These are phyloP conservation scores for Ophiosphaerella narmari DNA, from an alignment of 2,329 filamentous ascomycete genomes.

Conservation along the genomic window DNA sequence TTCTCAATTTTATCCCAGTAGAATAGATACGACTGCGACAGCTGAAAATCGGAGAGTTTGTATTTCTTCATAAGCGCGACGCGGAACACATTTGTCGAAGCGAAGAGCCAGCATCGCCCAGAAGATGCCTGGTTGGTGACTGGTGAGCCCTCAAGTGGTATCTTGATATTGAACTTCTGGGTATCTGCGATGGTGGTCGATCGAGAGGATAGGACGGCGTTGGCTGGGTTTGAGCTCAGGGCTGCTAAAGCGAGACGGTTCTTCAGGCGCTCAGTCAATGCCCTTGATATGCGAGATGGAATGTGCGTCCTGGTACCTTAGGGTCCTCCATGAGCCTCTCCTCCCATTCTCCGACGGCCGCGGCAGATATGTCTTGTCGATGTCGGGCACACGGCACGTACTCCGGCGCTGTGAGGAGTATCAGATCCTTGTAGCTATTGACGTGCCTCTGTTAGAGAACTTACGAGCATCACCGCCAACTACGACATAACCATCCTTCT, in stretches of 20 bases:
- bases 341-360: slow-evolving; percentile 63
- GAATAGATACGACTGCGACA: slow-evolving; percentile 87
- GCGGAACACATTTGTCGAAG: slow-evolving; percentile 87
- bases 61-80: slow-evolving; percentile 87
- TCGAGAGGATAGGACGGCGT: slow-evolving; percentile 67
- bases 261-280: slow-evolving; percentile 30
- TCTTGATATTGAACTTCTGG: slow-evolving; percentile 82
- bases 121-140: slow-evolving; percentile 84
- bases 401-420: slow-evolving; percentile 22
- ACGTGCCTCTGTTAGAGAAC: slow-evolving; percentile 3
- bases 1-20: slow-evolving; percentile 97
- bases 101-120: slow-evolving; percentile 90
- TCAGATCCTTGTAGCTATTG: slow-evolving; percentile 1
- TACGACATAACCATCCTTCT: slow-evolving; percentile 61
- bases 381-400: slow-evolving; percentile 34
- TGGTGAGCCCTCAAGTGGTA: slow-evolving; percentile 79
- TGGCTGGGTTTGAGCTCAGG: slow-evolving; percentile 69
- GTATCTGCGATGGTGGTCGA: slow-evolving; percentile 68
- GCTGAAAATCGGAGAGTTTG: slow-evolving; percentile 75
- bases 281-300: neutral
- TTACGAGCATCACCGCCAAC: slow-evolving; percentile 53
- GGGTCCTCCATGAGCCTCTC: slow-evolving; percentile 65
- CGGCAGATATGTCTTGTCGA: slow-evolving; percentile 53
- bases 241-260: slow-evolving; percentile 77
- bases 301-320: slow-evolving; percentile 54